phyloP scores from a whole-genome alignment of 1,284 basidiomycete genomes.

The Coniophora puteana region DNA sequence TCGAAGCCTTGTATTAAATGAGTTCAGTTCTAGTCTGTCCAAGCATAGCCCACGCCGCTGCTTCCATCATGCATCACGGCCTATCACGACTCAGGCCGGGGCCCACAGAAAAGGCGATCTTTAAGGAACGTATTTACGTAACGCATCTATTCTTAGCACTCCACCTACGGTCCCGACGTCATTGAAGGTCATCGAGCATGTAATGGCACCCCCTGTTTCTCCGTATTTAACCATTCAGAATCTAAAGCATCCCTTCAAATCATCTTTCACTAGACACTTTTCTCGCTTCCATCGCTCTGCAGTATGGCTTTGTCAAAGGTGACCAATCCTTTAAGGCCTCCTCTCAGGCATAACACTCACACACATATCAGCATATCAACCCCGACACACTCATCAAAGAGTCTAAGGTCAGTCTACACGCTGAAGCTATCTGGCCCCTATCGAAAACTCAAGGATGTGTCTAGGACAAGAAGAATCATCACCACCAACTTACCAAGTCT shows the following conservation, averaged over 20 bases:
- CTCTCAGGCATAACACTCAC: conserved; percentile 1
- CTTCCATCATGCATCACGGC: no score
- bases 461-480: conserved; percentile 47
- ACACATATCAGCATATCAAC: conserved; percentile 51
- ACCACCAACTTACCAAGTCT: conserved; percentile 35
- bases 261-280: conserved; percentile 2
- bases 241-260: background rate
- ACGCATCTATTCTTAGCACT: no score
- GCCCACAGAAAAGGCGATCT: no score
- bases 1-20: no score
- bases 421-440: background rate
- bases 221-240: background rate
- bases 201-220: background rate
- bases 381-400: conserved; percentile 56
- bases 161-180: background rate
- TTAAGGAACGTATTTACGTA: no score
- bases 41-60: no score
- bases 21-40: no score
- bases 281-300: conserved; percentile 30
- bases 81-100: no score
- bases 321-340: background rate
- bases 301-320: conserved; percentile 53
- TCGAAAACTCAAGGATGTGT: conserved; percentile 2
- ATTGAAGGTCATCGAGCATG: background rate
- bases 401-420: conserved; percentile 38